Conservation (phyloP, 2,329 filamentous ascomycete genomes). For the Fusarium anguioides region DNA sequence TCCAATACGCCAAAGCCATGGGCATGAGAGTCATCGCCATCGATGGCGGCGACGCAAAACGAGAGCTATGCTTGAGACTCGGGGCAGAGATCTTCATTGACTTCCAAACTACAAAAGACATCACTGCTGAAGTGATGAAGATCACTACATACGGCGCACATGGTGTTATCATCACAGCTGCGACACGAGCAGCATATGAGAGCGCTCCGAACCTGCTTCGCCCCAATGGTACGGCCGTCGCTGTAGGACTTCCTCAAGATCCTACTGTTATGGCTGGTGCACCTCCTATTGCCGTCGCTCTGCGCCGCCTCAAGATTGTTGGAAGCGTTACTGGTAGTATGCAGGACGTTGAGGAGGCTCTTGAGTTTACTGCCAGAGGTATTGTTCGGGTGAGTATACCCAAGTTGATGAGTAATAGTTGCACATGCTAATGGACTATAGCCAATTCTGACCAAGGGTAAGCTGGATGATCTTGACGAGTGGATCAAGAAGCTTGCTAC, state of each 20-base stretch:
- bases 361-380: constrained; percentile 42
- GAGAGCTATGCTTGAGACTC: constrained; percentile 72
- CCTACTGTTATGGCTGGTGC: constrained; percentile 36
- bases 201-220: constrained; percentile 87
- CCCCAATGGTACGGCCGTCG: constrained; percentile 80
- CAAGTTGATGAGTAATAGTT: accelerated
- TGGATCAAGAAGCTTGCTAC: constrained; percentile 39
- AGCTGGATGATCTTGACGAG: constrained; percentile 41
- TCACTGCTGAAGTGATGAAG: constrained; percentile 80
- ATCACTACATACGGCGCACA: constrained; percentile 83
- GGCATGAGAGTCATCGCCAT: constrained; percentile 81
- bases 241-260: constrained; percentile 77
- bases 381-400: constrained; percentile 35
- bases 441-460: constrained; percentile 42
- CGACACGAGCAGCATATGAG: constrained; percentile 91
- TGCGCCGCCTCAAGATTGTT: constrained; percentile 39
- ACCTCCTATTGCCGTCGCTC: constrained; percentile 27
- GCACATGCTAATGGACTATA: neutral
- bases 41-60: constrained; percentile 83
- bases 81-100: constrained; percentile 81
- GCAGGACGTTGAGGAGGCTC: constrained; percentile 43
- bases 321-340: constrained; percentile 41
- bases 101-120: constrained; percentile 77
- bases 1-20: constrained; percentile 91
- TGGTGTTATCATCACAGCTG: constrained; percentile 85